Evolutionary conservation across 768 basidiomycete species (phyloP).

Genomic region (Boletus rex-veris): DNA sequence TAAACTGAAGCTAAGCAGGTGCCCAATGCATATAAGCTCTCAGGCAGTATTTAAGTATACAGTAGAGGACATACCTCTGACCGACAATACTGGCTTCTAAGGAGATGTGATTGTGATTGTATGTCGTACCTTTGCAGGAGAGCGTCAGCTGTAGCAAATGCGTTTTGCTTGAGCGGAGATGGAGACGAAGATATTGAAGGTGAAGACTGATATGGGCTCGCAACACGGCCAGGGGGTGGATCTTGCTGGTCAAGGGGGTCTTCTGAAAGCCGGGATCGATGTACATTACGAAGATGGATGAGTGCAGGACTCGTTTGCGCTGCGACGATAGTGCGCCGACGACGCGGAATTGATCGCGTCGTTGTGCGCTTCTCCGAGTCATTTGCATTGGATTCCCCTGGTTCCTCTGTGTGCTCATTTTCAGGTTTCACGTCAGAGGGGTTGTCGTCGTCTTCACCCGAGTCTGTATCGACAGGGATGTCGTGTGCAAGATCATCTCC

Average conservation of each 20-base stretch:
- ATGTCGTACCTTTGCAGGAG: conserved; percentile 68
- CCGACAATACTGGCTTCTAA: conserved; percentile 84
- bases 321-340: conserved; percentile 53
- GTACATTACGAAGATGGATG: conserved; percentile 51
- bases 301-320: conserved; percentile 76
- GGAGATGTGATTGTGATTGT: conserved; percentile 63
- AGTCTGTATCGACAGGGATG: conserved; percentile 18
- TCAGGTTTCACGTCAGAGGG: conserved; percentile 42
- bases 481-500: conserved; percentile 38
- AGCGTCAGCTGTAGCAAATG: conserved; percentile 45
- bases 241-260: conserved; percentile 76
- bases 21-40: background rate
- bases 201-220: conserved; percentile 64
- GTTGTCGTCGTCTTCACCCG: conserved; percentile 41
- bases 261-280: conserved; percentile 57
- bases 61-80: conserved; percentile 60
- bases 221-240: conserved; percentile 30
- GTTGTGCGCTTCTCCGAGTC: conserved; percentile 15
- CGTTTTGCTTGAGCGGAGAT: conserved; percentile 44
- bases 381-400: conserved; percentile 2
- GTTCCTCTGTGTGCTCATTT: conserved; percentile 21
- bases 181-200: conserved; percentile 57
- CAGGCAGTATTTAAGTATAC: background rate
- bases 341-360: conserved; percentile 17
- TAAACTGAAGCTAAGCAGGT: conserved; percentile 66